Percentiles rank a stretch among this genome's conserved stretches.
These are phyloP conservation scores for Aspergillus bridgeri DNA, from an alignment of 495 filamentous ascomycete species.

Conservation along the genomic window DNA sequence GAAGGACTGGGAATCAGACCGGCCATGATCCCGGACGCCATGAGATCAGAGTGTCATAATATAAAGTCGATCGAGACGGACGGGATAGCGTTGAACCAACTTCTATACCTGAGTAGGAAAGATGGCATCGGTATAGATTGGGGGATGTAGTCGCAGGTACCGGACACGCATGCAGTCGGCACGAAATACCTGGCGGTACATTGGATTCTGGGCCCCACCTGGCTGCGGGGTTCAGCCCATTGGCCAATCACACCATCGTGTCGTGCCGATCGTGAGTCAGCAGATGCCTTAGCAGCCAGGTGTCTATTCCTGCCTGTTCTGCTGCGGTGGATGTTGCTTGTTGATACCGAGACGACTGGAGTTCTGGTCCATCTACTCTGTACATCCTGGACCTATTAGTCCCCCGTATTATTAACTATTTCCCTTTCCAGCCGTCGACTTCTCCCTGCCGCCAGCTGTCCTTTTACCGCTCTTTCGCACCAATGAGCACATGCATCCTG, in stretches of 20 bases:
- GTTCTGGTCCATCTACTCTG: no score
- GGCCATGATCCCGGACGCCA: neutral
- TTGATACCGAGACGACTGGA: no score
- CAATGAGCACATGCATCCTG: constrained; percentile 14
- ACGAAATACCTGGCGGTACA: neutral
- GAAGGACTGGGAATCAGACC: neutral
- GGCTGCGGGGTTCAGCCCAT: constrained; percentile 16
- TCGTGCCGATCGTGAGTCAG: constrained; percentile 4
- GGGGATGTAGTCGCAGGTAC: neutral
- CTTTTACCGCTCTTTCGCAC: constrained; percentile 23
- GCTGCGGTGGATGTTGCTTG: no score
- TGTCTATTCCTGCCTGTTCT: no score
- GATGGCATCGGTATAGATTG: no score
- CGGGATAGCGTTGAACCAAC: no score
- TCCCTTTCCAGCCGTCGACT: neutral
- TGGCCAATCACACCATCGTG: constrained; percentile 8
- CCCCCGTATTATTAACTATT: no score
- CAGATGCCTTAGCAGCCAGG: no score
- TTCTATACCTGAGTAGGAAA: no score
- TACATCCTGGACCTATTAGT: no score
- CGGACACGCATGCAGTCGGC: neutral
- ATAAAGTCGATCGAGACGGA: neutral
- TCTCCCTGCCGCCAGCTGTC: constrained; percentile 22
- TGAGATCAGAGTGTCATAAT: constrained; percentile 4
- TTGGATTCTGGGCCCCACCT: no score